Conservation (phyloP, 345 rosid species). For the Eucalyptus polyanthemos region DNA sequence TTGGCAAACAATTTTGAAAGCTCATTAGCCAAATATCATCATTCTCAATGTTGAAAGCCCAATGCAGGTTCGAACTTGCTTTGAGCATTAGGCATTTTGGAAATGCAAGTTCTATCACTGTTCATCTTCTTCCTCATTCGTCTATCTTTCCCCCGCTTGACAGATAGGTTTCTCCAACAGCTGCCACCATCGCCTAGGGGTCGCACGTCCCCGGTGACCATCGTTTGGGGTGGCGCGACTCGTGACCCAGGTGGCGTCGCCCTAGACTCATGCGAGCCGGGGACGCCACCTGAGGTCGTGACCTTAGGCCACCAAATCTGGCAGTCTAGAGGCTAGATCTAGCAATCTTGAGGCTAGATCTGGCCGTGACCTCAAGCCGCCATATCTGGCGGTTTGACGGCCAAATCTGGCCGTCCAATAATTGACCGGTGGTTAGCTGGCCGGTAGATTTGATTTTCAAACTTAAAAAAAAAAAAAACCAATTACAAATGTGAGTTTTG, state of each 20-base stretch:
- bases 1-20: no score
- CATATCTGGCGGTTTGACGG: fast-evolving
- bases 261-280: fast-evolving
- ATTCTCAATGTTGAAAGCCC: no score
- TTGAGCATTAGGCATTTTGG: no score
- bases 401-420: fast-evolving
- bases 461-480: no score
- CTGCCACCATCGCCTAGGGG: fast-evolving
- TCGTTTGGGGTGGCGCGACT: fast-evolving
- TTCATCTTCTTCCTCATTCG: no score
- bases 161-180: fast-evolving
- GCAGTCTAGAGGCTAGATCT: no score
- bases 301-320: fast-evolving
- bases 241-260: fast-evolving
- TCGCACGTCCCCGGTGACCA: fast-evolving
- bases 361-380: fast-evolving
- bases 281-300: fast-evolving
- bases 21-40: no score
- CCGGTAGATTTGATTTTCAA: fast-evolving
- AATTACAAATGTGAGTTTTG: no score
- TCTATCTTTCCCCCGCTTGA: no score
- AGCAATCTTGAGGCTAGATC: no score
- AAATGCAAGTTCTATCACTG: no score
- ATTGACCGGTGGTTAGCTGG: fast-evolving
- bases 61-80: fast-evolving